Evolutionary conservation across 2,329 filamentous ascomycete species (phyloP).

Genomic region (Xylaria arbuscula): DNA sequence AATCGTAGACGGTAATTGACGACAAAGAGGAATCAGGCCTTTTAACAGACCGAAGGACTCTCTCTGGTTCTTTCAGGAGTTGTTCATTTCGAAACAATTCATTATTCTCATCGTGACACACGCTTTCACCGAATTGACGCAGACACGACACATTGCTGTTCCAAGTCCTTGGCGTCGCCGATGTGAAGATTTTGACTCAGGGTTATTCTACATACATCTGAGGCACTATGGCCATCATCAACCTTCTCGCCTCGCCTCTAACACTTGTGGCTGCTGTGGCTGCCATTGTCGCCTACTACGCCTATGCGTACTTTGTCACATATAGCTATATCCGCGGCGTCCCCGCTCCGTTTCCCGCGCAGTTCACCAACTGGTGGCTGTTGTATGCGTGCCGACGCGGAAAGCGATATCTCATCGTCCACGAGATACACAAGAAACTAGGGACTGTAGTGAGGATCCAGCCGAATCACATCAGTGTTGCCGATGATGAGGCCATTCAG

Average conservation of each 20-base stretch:
- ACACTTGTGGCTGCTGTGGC: constrained; percentile 59
- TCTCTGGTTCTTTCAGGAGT: too few relatives aligned
- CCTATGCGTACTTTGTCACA: constrained; percentile 70
- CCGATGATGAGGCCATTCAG: constrained; percentile 80
- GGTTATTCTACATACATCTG: background rate
- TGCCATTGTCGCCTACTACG: constrained; percentile 66
- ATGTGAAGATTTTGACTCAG: background rate
- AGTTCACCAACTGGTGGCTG: constrained; percentile 85
- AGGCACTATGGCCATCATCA: constrained; percentile 50
- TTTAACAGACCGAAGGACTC: background rate
- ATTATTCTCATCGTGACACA: background rate
- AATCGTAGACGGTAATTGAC: background rate
- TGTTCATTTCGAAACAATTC: background rate
- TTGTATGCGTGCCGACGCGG: constrained; percentile 74
- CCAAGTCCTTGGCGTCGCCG: constrained; percentile 12
- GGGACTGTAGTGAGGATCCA: constrained; percentile 86
- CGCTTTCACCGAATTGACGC: background rate
- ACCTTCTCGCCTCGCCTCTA: constrained; percentile 60
- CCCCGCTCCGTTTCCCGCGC: constrained; percentile 70
- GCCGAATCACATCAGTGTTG: constrained; percentile 85
- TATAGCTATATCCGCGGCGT: constrained; percentile 62
- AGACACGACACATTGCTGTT: background rate
- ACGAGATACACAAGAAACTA: constrained; percentile 77
- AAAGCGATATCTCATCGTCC: constrained; percentile 71
- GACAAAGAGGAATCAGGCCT: background rate